phyloP scores from a whole-genome alignment of 1,284 basidiomycete genomes.

The Ceratobasidium sp. region DNA sequence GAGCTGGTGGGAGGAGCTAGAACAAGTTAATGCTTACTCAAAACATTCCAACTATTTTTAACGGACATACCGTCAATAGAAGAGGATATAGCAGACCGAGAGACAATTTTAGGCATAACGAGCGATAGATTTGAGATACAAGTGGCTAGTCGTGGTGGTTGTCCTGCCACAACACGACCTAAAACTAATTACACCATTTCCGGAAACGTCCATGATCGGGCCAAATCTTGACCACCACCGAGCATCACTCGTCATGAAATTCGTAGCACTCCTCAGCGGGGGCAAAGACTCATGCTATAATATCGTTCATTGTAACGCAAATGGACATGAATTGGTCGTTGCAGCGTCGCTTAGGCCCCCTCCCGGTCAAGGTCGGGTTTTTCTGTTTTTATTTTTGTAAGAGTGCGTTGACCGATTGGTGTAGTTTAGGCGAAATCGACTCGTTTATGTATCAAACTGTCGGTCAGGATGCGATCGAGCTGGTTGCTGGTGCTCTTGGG shows the following conservation, averaged over 20 bases:
- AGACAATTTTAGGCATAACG: constrained; percentile 69
- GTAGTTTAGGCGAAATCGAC: constrained; percentile 89
- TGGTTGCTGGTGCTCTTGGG: constrained; percentile 86
- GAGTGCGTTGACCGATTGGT: background rate
- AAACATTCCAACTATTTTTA: background rate
- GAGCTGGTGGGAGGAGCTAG: constrained; percentile 82
- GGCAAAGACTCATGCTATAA: constrained; percentile 99
- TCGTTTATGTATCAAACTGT: constrained; percentile 99
- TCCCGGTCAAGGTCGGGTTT: constrained; percentile 79
- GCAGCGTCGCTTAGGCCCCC: constrained; percentile 90
- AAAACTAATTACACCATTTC: constrained; percentile 27
- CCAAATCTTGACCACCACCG: background rate
- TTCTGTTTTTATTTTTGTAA: background rate
- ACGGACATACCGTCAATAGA: constrained; percentile 76
- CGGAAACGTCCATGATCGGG: background rate
- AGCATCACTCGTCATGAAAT: too few relatives aligned
- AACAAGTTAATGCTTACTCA: constrained; percentile 28
- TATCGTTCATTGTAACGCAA: constrained; percentile 86
- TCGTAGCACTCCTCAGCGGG: constrained; percentile 94
- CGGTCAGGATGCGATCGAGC: constrained; percentile 92
- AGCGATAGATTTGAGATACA: background rate
- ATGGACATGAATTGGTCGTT: constrained; percentile 90
- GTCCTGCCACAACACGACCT: constrained; percentile 2
- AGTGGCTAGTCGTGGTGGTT: constrained; percentile 23
- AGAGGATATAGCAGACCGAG: constrained; percentile 81